phyloP scores from a whole-genome alignment of 805 yeast genomes.

The Kuraishia borneana region DNA sequence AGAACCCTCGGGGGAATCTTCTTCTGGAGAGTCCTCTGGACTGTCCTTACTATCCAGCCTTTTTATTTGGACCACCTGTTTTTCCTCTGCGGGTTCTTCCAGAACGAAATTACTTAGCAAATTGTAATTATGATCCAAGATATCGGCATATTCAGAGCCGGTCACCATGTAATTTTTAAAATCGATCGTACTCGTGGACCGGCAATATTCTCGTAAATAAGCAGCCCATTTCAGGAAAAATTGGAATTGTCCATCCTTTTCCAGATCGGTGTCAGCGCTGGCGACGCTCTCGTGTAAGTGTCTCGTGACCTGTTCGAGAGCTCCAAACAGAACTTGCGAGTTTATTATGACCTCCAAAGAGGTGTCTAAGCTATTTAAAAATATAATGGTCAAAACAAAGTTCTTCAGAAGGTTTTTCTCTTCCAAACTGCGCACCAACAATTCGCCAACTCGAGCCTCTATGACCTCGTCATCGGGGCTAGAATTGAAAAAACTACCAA shows the following conservation, averaged over 20 bases:
- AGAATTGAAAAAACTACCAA: no score
- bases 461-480: no score
- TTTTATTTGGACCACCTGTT: conserved; percentile 7
- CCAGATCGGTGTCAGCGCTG: no score
- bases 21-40: conserved; percentile 2
- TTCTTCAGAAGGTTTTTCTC: no score
- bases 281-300: no score
- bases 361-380: no score
- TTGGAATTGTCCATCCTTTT: conserved; percentile 10
- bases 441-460: no score
- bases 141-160: conserved; percentile 33
- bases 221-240: conserved; percentile 18
- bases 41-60: conserved; percentile 3
- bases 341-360: neutral
- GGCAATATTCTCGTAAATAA: conserved; percentile 25
- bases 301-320: neutral
- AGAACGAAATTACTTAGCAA: conserved; percentile 5
- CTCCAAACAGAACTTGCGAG: neutral
- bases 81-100: conserved; percentile 5
- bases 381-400: no score
- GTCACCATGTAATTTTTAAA: conserved; percentile 31
- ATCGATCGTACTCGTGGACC: conserved; percentile 38
- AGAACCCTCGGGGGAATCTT: conserved; percentile 1
- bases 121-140: conserved; percentile 17
- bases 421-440: no score